Conservation (phyloP, 2,329 filamentous ascomycete genomes). For the Trichocomaceae sp. region DNA sequence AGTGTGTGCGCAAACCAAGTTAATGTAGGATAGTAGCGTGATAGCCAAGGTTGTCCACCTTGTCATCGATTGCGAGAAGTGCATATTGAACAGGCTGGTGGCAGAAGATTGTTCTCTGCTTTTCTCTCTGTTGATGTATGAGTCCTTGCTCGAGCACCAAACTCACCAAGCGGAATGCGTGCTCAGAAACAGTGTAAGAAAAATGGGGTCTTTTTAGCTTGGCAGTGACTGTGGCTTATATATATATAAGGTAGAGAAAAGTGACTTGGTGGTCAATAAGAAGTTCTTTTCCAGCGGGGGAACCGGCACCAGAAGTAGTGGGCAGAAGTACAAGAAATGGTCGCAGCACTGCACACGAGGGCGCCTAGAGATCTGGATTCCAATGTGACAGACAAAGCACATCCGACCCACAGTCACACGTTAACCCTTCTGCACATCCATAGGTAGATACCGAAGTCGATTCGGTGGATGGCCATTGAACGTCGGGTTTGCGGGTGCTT, state of each 20-base stretch:
- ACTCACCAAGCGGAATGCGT: neutral
- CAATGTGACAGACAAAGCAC: neutral
- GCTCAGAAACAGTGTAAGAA: neutral
- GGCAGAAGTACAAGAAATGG: neutral
- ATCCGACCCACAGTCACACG: slow-evolving; percentile 8
- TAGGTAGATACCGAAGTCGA: slow-evolving; percentile 1
- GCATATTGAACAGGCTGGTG: slow-evolving; percentile 1
- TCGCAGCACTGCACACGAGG: neutral
- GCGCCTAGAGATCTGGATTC: neutral
- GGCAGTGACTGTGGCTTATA: neutral
- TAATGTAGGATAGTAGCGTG: slow-evolving; percentile 21
- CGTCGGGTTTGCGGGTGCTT: neutral
- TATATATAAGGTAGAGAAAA: neutral
- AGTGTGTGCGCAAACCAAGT: slow-evolving; percentile 53
- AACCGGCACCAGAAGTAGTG: neutral
- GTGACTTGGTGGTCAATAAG: neutral
- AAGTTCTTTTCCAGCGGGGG: neutral
- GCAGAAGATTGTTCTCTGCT: neutral
- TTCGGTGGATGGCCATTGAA: slow-evolving; percentile 3
- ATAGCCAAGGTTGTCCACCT: slow-evolving; percentile 12
- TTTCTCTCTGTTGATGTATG: neutral
- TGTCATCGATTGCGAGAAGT: slow-evolving; percentile 6
- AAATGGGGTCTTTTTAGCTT: neutral
- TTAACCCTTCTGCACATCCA: neutral
- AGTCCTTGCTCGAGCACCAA: neutral